phyloP scores from a whole-genome alignment of 2,329 filamentous ascomycete species.

The Phialocephala sp. region DNA sequence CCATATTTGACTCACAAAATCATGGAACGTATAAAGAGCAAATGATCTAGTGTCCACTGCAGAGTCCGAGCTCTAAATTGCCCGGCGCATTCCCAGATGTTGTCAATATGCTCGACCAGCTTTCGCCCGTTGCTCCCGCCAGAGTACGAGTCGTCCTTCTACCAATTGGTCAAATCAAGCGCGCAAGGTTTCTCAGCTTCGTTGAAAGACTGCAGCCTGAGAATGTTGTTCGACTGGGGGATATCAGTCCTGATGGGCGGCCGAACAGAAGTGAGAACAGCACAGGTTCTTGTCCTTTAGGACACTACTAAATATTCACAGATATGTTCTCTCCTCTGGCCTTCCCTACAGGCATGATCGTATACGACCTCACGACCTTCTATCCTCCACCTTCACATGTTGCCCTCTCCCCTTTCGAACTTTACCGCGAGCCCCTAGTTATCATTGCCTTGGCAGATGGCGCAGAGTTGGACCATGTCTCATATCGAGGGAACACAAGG shows the following conservation, averaged over 20 bases:
- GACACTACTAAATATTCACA: slow-evolving; percentile 47
- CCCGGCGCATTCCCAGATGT: slow-evolving; percentile 47
- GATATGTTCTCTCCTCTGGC: slow-evolving; percentile 93
- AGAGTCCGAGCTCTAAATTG: slow-evolving; percentile 15
- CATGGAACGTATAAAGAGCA: slow-evolving; percentile 21
- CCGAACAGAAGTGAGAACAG: slow-evolving; percentile 79
- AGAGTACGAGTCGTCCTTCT: slow-evolving; percentile 87
- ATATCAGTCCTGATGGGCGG: slow-evolving; percentile 83
- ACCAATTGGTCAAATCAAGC: slow-evolving; percentile 85
- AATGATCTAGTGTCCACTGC: neutral
- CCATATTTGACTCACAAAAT: slow-evolving; percentile 3
- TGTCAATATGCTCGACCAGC: slow-evolving; percentile 83
- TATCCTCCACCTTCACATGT: slow-evolving; percentile 80
- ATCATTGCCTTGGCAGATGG: slow-evolving; percentile 88
- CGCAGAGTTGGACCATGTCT: slow-evolving; percentile 63
- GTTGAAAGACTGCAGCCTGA: slow-evolving; percentile 78
- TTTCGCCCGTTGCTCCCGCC: slow-evolving; percentile 89
- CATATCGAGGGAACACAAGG: slow-evolving; percentile 61
- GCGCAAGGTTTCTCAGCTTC: slow-evolving; percentile 79
- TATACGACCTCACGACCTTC: slow-evolving; percentile 87
- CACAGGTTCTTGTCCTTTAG: slow-evolving; percentile 12
- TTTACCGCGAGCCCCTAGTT: slow-evolving; percentile 83
- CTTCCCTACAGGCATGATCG: slow-evolving; percentile 82
- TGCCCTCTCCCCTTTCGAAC: slow-evolving; percentile 84
- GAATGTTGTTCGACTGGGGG: slow-evolving; percentile 81